These are phyloP conservation scores for Wickerhamiella dianesei DNA, from an alignment of 805 yeast species.

Conservation along the genomic window DNA sequence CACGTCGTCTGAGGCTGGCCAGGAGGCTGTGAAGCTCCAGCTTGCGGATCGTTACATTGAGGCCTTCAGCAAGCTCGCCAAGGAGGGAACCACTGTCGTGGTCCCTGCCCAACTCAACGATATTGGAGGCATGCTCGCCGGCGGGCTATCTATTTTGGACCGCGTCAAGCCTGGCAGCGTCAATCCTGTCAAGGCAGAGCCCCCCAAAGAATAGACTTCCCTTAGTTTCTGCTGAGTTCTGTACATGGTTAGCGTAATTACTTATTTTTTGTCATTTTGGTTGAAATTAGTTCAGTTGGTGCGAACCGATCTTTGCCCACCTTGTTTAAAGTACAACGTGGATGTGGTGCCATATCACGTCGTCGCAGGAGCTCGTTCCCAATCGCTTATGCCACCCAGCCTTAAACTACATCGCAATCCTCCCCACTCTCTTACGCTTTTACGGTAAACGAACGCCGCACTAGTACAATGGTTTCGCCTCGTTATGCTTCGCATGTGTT, in stretches of 20 bases:
- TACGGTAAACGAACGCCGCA: not conserved
- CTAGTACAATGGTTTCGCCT: constrained; percentile 16
- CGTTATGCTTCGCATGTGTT: constrained; percentile 15
- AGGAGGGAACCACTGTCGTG: constrained; percentile 64
- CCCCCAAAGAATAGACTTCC: too few species aligned
- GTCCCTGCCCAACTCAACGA: constrained; percentile 68
- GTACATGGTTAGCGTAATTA: constrained; percentile 3
- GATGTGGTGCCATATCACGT: not conserved
- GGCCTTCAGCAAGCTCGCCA: constrained; percentile 70
- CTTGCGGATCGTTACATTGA: constrained; percentile 75
- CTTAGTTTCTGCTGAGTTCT: too few species aligned
- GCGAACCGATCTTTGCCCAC: too few species aligned
- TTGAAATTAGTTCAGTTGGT: too few species aligned
- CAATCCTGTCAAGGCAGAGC: too few species aligned
- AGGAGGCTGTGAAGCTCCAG: constrained; percentile 62
- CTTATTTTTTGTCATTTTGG: too few species aligned
- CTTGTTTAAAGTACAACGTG: not conserved
- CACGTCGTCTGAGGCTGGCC: constrained; percentile 52
- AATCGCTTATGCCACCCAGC: not conserved
- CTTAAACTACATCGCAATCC: not conserved
- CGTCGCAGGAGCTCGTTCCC: not conserved
- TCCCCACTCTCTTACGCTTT: not conserved
- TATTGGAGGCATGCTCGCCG: constrained; percentile 57
- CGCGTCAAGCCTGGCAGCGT: constrained; percentile 30
- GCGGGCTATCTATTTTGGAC: constrained; percentile 62